Base-by-base conservation (phyloP, 306 rosid species). In the Cucumis cinereus region DNA sequence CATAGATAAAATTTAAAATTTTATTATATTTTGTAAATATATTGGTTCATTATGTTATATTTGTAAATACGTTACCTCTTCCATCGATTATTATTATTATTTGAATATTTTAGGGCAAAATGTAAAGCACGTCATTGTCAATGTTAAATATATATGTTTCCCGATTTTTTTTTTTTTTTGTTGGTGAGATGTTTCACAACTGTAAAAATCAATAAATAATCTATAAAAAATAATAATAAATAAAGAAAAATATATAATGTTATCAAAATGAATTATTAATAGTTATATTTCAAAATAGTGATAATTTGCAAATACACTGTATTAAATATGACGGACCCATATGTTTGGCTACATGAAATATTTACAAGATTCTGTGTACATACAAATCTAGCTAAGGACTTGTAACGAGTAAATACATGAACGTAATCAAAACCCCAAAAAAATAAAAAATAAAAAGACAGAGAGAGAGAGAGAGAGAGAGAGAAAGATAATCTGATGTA, bases 321-420 rank as follows among this genome's bases (percentile, higher is more conserved):
- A 71, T 71, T 71, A 49, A 71, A 71, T 71, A 49, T 26, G 60
- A 28, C 43, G 76, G 43, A 5, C 43, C 74, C 76, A 49, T 47
- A 71, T 71, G 76, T 71, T 71, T 49, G 38, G 75, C 14, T 69
- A 69, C 36, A 20, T 45, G 57, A 45, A 69, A 69, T 69, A 69
- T 69, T 71, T 71, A 71, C n/a, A 70, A 70, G 75, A 70, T 70
- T 70, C 40, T 15, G 14, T 49, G 76, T 24, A 28, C 76, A 71
- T 26, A 49, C 15, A 71, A 47, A 71, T 71, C 75, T 71, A 4
- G 58, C 40, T 5, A 71, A 24, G 43, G 40, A 49, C 43, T 4
- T 24, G 4, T 49, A 70, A 24, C 58, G n/a, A 47, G 75, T 70
- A 26, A 47, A 70, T 70, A 70, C 75, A 70, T 49, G 56, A 70